These are phyloP conservation scores for Fragosphaeria purpurea DNA, from an alignment of 2,329 filamentous ascomycete genomes.

Conservation along the genomic window DNA sequence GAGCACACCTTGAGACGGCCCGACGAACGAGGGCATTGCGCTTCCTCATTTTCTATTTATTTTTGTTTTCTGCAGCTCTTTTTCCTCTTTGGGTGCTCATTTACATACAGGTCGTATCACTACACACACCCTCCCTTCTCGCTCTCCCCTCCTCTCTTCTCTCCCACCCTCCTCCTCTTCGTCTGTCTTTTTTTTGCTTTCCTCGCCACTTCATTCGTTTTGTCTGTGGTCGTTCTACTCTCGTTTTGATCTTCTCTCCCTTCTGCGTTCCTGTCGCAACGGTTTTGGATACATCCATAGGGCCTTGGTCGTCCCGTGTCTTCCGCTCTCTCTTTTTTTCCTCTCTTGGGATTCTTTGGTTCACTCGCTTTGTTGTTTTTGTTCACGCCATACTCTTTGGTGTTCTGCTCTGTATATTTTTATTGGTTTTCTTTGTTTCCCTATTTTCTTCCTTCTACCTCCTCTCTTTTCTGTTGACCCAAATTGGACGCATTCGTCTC, in stretches of 20 bases:
- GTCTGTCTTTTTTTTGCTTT: too few relatives aligned
- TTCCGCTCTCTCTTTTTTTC: not conserved
- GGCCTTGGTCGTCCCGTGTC: not conserved
- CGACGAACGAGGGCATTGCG: not conserved
- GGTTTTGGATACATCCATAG: not conserved
- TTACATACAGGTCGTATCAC: too few relatives aligned
- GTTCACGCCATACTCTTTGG: not conserved
- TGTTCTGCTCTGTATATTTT: not conserved
- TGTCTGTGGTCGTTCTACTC: not conserved
- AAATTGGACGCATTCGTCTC: not conserved
- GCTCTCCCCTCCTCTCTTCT: not conserved
- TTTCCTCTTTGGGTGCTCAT: not conserved
- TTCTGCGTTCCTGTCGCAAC: conserved; percentile 1
- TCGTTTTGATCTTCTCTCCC: not conserved
- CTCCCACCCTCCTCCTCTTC: not conserved
- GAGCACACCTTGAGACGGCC: conserved; percentile 1
- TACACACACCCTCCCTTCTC: not conserved
- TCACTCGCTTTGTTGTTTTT: not conserved
- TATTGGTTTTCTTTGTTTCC: not conserved
- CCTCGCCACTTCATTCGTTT: too few relatives aligned
- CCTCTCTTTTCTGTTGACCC: not conserved
- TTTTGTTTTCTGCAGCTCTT: not conserved
- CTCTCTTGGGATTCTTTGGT: not conserved
- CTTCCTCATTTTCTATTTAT: not conserved
- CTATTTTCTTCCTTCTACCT: not conserved